Evolutionary conservation across 257 asterid species (phyloP).

Genomic region (Salvia rosmarinus): DNA sequence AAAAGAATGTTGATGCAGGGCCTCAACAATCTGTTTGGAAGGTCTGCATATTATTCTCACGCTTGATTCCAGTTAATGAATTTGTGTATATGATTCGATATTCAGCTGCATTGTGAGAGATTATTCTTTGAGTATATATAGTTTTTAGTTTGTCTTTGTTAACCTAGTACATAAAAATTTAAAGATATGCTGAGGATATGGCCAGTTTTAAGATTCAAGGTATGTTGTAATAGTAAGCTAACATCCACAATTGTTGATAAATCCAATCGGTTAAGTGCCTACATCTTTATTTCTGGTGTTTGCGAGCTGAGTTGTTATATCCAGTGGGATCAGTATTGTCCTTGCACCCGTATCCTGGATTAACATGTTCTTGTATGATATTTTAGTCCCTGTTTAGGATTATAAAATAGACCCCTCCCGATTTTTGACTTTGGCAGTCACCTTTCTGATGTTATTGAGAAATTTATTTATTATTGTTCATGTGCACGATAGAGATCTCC

Average conservation of each 20-base stretch:
- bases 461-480: background rate
- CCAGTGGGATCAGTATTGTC: background rate
- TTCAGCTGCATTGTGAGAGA: background rate
- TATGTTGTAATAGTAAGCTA: background rate
- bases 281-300: background rate
- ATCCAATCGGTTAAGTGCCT: background rate
- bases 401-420: too few relatives aligned
- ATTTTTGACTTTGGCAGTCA: background rate
- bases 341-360: background rate
- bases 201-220: background rate
- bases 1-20: constrained; percentile 48
- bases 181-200: background rate
- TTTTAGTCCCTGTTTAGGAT: background rate
- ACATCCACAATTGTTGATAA: background rate
- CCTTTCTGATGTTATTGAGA: background rate
- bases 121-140: constrained; percentile 13
- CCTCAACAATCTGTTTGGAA: constrained; percentile 52
- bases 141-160: background rate
- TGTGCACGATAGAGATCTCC: background rate
- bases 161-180: background rate
- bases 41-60: constrained; percentile 46
- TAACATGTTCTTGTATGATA: background rate
- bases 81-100: constrained; percentile 11
- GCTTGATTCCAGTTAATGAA: background rate
- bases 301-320: background rate